Evolutionary conservation across 441 rosid species (phyloP).

Genomic region (Bruguiera hainesii): DNA sequence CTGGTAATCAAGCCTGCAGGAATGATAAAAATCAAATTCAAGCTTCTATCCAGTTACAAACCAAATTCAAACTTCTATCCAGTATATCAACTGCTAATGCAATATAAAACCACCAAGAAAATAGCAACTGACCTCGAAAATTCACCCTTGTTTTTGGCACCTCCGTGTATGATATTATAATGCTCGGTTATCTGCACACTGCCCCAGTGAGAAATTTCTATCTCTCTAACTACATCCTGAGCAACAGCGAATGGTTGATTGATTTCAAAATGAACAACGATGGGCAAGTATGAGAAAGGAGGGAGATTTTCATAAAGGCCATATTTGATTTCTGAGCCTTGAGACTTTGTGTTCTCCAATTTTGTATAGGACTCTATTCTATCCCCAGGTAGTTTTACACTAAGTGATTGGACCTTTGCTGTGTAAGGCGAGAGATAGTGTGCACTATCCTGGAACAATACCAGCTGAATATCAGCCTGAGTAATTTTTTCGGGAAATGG

Average conservation of each 20-base stretch:
- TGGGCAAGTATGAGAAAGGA: conserved; percentile 61
- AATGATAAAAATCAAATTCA: conserved; percentile 22
- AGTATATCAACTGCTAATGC: background rate
- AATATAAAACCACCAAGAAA: background rate
- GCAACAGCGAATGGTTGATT: conserved; percentile 84
- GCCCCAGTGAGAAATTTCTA: conserved; percentile 98
- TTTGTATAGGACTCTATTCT: conserved; percentile 79
- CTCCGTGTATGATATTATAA: conserved; percentile 68
- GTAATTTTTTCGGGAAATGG: conserved; percentile 90
- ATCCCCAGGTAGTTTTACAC: conserved; percentile 61
- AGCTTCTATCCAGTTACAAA: conserved; percentile 9
- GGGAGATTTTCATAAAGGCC: conserved; percentile 84
- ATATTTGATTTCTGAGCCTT: conserved; percentile 80
- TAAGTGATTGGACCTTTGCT: conserved; percentile 68
- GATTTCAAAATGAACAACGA: conserved; percentile 80
- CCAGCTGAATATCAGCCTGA: conserved; percentile 86
- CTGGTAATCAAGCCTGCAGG: conserved; percentile 80
- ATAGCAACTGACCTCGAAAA: conserved; percentile 65
- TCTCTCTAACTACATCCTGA: conserved; percentile 71
- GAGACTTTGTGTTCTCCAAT: conserved; percentile 56
- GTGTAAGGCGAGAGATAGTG: conserved; percentile 73
- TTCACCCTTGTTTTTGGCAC: conserved; percentile 86
- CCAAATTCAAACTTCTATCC: conserved; percentile 16
- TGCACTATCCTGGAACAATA: conserved; percentile 72
- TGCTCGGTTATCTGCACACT: conserved; percentile 84